A percentile compares a stretch with the other conserved stretches of the same genome.
Evolutionary conservation across 2,329 filamentous ascomycete species (phyloP).

Genomic region (Pseudogymnoascus sp.): DNA sequence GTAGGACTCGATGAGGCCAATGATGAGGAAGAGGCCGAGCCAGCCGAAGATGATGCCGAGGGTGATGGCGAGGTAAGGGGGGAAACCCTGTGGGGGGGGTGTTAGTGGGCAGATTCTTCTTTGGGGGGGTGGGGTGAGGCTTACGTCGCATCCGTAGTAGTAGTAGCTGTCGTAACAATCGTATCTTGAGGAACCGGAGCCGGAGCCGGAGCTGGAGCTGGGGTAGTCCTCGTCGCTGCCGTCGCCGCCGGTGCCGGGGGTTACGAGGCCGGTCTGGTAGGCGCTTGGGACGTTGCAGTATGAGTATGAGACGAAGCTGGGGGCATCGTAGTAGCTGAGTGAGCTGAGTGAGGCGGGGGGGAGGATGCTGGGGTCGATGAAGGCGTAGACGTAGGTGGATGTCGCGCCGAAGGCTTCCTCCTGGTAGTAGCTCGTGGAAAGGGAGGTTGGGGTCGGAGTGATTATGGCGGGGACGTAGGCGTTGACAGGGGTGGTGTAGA

Average conservation of each 20-base stretch:
- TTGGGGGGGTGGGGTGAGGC: not conserved
- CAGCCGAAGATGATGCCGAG: slow-evolving; percentile 14
- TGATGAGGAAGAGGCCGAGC: slow-evolving; percentile 25
- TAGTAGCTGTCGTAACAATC: not conserved
- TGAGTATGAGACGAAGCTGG: too few relatives aligned
- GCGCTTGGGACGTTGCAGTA: not conserved
- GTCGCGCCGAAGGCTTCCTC: not conserved
- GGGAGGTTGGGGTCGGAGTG: not conserved
- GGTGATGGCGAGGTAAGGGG: not conserved
- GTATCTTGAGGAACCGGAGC: not conserved
- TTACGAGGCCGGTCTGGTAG: not conserved
- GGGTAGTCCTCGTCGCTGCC: not conserved
- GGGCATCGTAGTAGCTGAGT: not conserved
- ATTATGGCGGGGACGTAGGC: not conserved
- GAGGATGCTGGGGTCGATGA: not conserved
- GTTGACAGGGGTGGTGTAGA: not conserved
- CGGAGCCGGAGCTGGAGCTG: not conserved
- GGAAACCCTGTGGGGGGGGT: not conserved
- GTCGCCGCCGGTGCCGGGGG: not conserved
- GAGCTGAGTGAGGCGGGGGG: not conserved
- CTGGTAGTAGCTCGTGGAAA: not conserved
- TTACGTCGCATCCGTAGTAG: not conserved
- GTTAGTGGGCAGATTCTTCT: not conserved
- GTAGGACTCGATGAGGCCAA: slow-evolving; percentile 30
- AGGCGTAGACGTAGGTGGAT: not conserved